phyloP scores from a whole-genome alignment of 2,329 filamentous ascomycete genomes.

The Pseudogymnoascus pannorum region DNA sequence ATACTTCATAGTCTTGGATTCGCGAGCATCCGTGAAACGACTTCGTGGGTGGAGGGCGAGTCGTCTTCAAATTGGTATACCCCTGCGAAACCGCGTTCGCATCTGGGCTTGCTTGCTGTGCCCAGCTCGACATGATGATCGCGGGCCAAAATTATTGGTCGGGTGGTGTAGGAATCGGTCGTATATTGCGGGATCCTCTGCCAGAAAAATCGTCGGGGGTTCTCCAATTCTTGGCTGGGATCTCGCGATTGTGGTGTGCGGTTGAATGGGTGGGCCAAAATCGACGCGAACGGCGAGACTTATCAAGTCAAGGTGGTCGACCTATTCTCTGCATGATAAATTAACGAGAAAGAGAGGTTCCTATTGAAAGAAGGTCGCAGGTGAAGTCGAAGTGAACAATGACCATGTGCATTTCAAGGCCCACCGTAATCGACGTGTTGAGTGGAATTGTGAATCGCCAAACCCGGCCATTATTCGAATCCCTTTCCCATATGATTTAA shows the following conservation, averaged over 20 bases:
- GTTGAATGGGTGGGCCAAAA: constrained; percentile 4
- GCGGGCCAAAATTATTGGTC: background rate
- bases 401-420: background rate
- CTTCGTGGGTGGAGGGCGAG: constrained; percentile 43
- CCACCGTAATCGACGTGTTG: background rate
- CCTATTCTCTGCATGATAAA: constrained; percentile 8
- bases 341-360: background rate
- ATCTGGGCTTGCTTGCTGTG: constrained; percentile 18
- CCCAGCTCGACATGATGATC: constrained; percentile 10
- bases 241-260: constrained; percentile 3
- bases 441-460: constrained; percentile 7
- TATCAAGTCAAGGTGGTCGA: constrained; percentile 9
- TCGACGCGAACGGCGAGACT: constrained; percentile 6
- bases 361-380: background rate
- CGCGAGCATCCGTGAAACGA: constrained; percentile 80
- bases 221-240: constrained; percentile 1
- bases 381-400: constrained; percentile 4
- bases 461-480: constrained; percentile 6
- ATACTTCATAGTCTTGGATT: constrained; percentile 71
- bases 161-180: background rate
- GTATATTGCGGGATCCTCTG: background rate
- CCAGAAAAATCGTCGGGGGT: background rate
- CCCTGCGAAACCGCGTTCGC: constrained; percentile 40
- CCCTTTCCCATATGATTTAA: background rate
- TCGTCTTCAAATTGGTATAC: constrained; percentile 43